Percentiles rank a stretch among this genome's conserved stretches.
These are phyloP conservation scores for Suillus plorans DNA, from an alignment of 768 basidiomycete genomes.

Conservation along the genomic window DNA sequence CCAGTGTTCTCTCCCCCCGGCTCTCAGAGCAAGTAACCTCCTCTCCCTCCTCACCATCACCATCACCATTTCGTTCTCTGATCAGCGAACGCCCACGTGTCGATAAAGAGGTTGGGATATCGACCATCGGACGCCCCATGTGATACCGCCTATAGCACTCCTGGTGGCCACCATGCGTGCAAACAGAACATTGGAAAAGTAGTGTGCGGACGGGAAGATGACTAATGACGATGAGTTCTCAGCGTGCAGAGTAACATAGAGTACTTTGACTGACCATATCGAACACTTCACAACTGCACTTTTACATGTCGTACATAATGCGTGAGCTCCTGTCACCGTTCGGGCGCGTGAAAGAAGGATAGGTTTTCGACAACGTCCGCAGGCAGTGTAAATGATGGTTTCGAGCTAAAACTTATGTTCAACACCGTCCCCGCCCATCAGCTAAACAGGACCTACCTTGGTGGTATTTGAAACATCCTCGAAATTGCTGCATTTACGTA, in stretches of 20 bases:
- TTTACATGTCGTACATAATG: slow-evolving; percentile 60
- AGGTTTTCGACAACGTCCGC: slow-evolving; percentile 69
- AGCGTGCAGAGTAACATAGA: neutral
- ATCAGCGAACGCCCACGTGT: slow-evolving; percentile 23
- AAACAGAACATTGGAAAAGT: slow-evolving; percentile 73
- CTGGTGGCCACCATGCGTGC: slow-evolving; percentile 81
- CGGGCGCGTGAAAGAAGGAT: slow-evolving; percentile 40
- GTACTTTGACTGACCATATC: slow-evolving; percentile 59
- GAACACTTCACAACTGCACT: slow-evolving; percentile 51
- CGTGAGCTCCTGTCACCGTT: slow-evolving; percentile 42
- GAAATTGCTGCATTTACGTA: slow-evolving; percentile 61
- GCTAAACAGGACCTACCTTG: slow-evolving; percentile 39
- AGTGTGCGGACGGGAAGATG: slow-evolving; percentile 74
- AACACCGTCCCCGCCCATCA: neutral
- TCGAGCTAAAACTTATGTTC: slow-evolving; percentile 48
- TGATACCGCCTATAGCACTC: slow-evolving; percentile 74
- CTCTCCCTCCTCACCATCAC: slow-evolving; percentile 15
- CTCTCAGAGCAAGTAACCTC: slow-evolving; percentile 6
- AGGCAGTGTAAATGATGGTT: slow-evolving; percentile 69
- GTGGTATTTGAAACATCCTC: slow-evolving; percentile 55
- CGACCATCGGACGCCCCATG: slow-evolving; percentile 53
- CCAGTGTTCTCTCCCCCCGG: slow-evolving; percentile 14
- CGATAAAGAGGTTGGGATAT: slow-evolving; percentile 27
- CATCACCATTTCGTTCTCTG: slow-evolving; percentile 18
- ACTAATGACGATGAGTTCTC: slow-evolving; percentile 36